Base-by-base conservation (phyloP, 2,329 filamentous ascomycete genomes). In the Byssothecium circinans region DNA sequence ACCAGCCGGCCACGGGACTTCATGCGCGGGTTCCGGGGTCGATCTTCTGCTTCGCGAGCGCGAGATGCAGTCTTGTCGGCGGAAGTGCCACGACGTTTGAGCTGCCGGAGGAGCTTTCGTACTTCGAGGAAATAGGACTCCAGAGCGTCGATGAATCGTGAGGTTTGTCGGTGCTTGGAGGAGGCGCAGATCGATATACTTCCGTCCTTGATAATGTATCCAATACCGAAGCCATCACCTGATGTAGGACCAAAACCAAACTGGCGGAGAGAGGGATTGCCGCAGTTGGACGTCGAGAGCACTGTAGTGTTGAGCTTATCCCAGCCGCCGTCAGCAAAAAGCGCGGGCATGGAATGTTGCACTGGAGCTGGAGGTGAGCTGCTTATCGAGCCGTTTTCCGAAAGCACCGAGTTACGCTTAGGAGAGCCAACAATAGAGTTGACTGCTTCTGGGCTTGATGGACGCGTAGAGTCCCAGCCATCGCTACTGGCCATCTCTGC, bases 131-230 rank as follows among this genome's bases (percentile, higher is more conserved):
- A 81, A 69, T 97, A 99, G 52, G 83, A 86, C 70, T 97, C 94
- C 2, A 97, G 76, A 0, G 90, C 89, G 62, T 95, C 90, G 51
- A 97, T 84, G 65, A 94, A 95, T 5, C 94, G 86, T 58, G 85
- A 85, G 0, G 94, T 99, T 74, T 99, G 94, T 33, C 94, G 79
- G 70, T 99, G 94, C 74, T 96, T 96, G 64, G 88, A 94, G 12
- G 87, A 88, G 0, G 91, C 91, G 70, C 94, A 97, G 52, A 99
- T 92, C 38, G 86, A 90, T 51, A 97, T 88, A 40, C 84, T 82
- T 43, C 94, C 89, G 58, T 95, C 90, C 73, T 99, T 99, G 81
- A 99, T 96, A 64, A 99, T 97, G 75, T 99, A 99, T 2, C 94
- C 94, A 46, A 99, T 96, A 23, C 94, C 94, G 65, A 97, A 97